Conservation (phyloP, 192 early-diverging fungal genomes). For the Dispira parvispora region DNA sequence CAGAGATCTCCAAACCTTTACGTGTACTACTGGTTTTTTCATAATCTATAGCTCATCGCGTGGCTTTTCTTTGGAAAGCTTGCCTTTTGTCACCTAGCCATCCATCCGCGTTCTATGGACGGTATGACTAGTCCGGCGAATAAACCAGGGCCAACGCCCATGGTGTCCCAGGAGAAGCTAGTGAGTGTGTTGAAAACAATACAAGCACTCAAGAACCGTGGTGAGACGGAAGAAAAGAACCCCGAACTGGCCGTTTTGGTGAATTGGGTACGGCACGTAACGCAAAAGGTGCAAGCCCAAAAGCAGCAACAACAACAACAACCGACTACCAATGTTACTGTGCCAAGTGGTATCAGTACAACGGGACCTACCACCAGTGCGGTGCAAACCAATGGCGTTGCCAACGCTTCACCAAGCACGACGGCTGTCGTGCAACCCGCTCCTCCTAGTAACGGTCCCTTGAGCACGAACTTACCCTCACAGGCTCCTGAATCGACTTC, state of each 20-base stretch:
- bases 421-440: not conserved
- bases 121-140: too few species aligned
- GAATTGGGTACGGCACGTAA: conserved; percentile 25
- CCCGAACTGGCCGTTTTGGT: conserved; percentile 56
- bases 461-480: not conserved
- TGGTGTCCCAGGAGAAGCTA: conserved; percentile 14
- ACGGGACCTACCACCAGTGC: not conserved
- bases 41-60: too few species aligned
- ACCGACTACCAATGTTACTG: not conserved
- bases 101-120: too few species aligned
- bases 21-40: too few species aligned
- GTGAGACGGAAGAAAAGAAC: conserved; percentile 62
- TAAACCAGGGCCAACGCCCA: too few species aligned
- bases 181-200: conserved; percentile 19
- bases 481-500: conserved; percentile 4
- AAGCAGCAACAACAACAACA: conserved; percentile 16
- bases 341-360: too few species aligned
- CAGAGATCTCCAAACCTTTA: too few species aligned
- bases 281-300: conserved; percentile 26
- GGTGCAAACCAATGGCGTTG: not conserved
- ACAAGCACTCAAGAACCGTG: conserved; percentile 36
- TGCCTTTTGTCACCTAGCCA: too few species aligned
- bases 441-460: conserved; percentile 7
- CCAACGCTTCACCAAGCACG: conserved; percentile 11
- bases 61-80: too few species aligned